Base-by-base conservation (phyloP, 352 stramenopile species). In the Pythium volutum region DNA sequence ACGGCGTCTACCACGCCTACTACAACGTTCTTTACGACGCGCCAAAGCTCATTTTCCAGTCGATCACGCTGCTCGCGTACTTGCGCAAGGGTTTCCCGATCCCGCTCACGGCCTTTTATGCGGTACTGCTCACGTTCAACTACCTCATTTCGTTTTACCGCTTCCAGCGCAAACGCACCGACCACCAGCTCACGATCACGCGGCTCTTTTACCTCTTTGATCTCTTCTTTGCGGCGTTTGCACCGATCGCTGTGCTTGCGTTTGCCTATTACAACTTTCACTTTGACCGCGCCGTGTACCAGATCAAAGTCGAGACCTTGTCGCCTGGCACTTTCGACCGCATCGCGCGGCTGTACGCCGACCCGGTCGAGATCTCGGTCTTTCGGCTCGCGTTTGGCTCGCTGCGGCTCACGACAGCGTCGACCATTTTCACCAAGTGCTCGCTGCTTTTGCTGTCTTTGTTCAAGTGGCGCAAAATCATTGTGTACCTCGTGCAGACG, bases 171-270 rank as follows among this genome's bases (percentile, higher is more conserved):
- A 69, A 56, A 11, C 65, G 48, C 6, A 54, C 71, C 0, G 75
- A 84, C 43, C 62, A 47, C 4, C 55, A 57, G 23, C 54, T 78
- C 4, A 33, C 77, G 16, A 43, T 81, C 18, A 59, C 66, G 25
- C 75, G 75, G 0, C 16, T 72, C 0, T 81, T 84, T 51, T 81
- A 81, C 46, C 59, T 79, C 57, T 80, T 77, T 43, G 73, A 84
- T 27, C 69, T 84, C 20, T 84, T 84, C 59, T 84, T 84, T 33
- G 73, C 71, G 2, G 75, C 74, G 0, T 84, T 81, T n/a, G 75
- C 75, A 9, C 75, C 73, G 1, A 67, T 79, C 18, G 54, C 79
- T 12, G 72, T 78, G 54, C n/a, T 84, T 27, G 12, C 67, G 1
- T 84, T 79, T 50, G 59, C 68, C 14, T 72, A 74, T 27, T 60